Evolutionary conservation across 2,329 filamentous ascomycete species (phyloP), one percentile per base, ranked within the genome.

Genomic region (Sporothrix curviconia): DNA sequence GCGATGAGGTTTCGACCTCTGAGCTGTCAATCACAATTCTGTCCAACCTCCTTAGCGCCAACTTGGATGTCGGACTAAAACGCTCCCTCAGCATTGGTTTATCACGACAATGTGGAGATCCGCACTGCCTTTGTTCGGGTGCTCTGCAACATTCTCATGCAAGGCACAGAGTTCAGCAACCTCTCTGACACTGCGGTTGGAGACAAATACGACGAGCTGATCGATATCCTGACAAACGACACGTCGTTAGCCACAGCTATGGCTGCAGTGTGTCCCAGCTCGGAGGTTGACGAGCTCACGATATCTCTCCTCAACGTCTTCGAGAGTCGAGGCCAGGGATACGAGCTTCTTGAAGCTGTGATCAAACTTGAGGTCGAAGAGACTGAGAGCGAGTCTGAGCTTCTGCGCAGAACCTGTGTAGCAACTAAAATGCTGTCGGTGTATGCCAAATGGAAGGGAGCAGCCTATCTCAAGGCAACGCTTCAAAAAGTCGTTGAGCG

Each of bases 401-500:
- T 88, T 22, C 70, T 88, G 11, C 78, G 85, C n/a, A 76, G 84
- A 51, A 85, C 85, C 32, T 87, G 83, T 62, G 84, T 88, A 1
- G 82, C 83, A n/a, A 87, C 85, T 1, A 88, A 87, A 66, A 85
- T 87, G 78, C 75, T 88, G 2, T 86, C 85, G 0, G 77, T 87
- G 7, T 88, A 86, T 64, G 84, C 84, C 5, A 87, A 85, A 65
- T 88, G 85, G 85, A 87, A 87, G 69, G 85, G 85, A 12, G 73
- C 78, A 15, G 68, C 76, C 4, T 88, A 88, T 65, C 75, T 88
- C 36, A 82, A 80, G 63, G 73, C 76, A 14, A 87, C 85, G 1
- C 72, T 88, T 9, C 83, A 86, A 62, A 85, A 85, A 64, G 83
- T 87, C 2, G 70, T 88, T 1, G 83, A 87, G 66, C 75, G 84